A percentile compares a stretch with the other conserved stretches of the same genome.
Evolutionary conservation across 164 flowering plant species (phyloP).

Genomic region (Umbilicus rupestris): DNA sequence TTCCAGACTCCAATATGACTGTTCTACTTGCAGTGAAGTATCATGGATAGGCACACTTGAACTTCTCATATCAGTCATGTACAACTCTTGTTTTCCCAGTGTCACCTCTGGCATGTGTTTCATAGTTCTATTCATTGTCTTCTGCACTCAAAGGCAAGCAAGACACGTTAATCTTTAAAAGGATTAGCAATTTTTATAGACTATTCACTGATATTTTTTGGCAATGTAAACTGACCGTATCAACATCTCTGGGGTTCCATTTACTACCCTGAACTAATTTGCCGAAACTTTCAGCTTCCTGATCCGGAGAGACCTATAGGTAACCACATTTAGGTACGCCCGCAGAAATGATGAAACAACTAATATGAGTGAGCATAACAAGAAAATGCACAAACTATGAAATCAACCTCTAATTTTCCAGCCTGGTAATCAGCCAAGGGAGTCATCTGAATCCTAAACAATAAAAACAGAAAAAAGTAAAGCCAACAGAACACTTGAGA

Average conservation of each 20-base stretch:
- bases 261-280: constrained; percentile 8
- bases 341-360: constrained; percentile 11
- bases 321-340: background rate
- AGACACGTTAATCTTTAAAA: too few species aligned
- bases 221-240: constrained; percentile 5
- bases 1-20: too few species aligned
- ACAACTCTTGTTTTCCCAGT: too few species aligned
- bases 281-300: constrained; percentile 14
- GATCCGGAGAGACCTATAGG: constrained; percentile 36
- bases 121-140: background rate
- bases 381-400: constrained; percentile 31
- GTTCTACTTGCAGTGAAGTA: too few species aligned
- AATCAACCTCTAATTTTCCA: constrained; percentile 33
- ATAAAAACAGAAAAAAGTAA: constrained; percentile 2
- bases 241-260: constrained; percentile 1
- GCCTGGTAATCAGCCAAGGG: constrained; percentile 11
- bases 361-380: constrained; percentile 3
- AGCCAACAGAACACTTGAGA: background rate
- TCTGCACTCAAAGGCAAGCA: constrained; percentile 5
- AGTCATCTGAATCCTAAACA: constrained; percentile 9
- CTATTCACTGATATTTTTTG: background rate
- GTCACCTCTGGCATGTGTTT: too few species aligned
- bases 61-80: too few species aligned
- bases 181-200: too few species aligned
- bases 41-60: too few species aligned